These are phyloP conservation scores for Talaromyces thailandensis DNA, from an alignment of 495 filamentous ascomycete genomes.

Conservation along the genomic window DNA sequence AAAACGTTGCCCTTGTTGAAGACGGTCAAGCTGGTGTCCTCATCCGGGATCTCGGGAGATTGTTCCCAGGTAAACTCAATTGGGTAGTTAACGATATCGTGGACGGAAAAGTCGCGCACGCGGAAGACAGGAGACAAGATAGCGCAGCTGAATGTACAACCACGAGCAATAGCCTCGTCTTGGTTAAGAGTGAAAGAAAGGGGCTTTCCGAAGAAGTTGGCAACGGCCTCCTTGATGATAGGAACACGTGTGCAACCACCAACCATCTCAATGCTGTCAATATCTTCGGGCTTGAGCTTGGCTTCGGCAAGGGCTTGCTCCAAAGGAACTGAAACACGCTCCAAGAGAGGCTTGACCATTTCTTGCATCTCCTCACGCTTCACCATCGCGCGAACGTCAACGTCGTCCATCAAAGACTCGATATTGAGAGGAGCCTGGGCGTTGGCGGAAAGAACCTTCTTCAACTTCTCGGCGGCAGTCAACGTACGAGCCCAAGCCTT, in stretches of 20 bases:
- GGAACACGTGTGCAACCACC: slow-evolving; percentile 95
- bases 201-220: slow-evolving; percentile 80
- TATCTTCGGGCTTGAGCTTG: slow-evolving; percentile 80
- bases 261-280: slow-evolving; percentile 88
- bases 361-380: slow-evolving; percentile 93
- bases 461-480: slow-evolving; percentile 89
- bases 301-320: slow-evolving; percentile 90
- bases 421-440: slow-evolving; percentile 91
- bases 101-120: slow-evolving; percentile 93
- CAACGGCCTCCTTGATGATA: slow-evolving; percentile 80
- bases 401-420: slow-evolving; percentile 97
- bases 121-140: slow-evolving; percentile 98
- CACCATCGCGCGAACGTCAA: slow-evolving; percentile 80
- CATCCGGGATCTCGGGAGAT: slow-evolving; percentile 94
- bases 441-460: slow-evolving; percentile 98
- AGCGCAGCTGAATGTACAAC: slow-evolving; percentile 95
- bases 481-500: slow-evolving; percentile 84
- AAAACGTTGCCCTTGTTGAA: slow-evolving; percentile 97
- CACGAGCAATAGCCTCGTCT: slow-evolving; percentile 93
- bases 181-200: slow-evolving; percentile 98
- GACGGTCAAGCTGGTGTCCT: slow-evolving; percentile 94
- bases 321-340: slow-evolving; percentile 60
- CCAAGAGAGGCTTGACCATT: slow-evolving; percentile 77
- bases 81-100: slow-evolving; percentile 96
- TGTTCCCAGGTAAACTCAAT: slow-evolving; percentile 99